Percentiles rank a stretch among this genome's conserved stretches.
phyloP scores from a whole-genome alignment of 768 basidiomycete genomes.

The Galerina marginata region DNA sequence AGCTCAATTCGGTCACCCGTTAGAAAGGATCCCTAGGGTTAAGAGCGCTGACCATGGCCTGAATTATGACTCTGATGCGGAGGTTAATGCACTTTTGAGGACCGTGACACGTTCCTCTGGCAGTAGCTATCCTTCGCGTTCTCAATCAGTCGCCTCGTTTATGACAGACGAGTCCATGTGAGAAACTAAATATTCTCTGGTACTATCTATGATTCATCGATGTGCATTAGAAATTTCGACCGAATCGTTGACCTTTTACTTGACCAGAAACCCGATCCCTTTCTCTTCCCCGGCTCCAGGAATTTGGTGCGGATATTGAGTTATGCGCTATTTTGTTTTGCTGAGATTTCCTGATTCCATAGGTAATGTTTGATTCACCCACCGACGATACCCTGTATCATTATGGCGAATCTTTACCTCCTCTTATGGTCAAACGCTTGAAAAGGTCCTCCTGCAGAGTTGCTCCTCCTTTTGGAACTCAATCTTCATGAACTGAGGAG shows the following conservation, averaged over 20 bases:
- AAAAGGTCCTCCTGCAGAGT: slow-evolving; percentile 41
- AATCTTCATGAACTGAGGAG: slow-evolving; percentile 50
- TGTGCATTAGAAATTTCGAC: slow-evolving; percentile 19
- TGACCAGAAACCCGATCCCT: slow-evolving; percentile 24
- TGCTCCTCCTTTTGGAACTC: slow-evolving; percentile 46
- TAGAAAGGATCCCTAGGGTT: slow-evolving; percentile 39
- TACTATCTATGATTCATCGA: neutral
- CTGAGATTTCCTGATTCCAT: slow-evolving; percentile 5
- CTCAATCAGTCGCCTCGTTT: slow-evolving; percentile 24
- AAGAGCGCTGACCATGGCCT: slow-evolving; percentile 31
- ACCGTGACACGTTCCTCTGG: slow-evolving; percentile 20
- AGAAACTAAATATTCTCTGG: neutral
- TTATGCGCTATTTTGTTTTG: neutral
- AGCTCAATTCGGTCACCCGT: slow-evolving; percentile 35
- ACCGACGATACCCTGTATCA: slow-evolving; percentile 14
- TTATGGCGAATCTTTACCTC: slow-evolving; percentile 17
- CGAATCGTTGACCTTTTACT: slow-evolving; percentile 28
- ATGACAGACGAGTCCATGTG: slow-evolving; percentile 19
- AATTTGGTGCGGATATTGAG: slow-evolving; percentile 22
- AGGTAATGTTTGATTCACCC: slow-evolving; percentile 39
- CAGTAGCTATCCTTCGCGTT: slow-evolving; percentile 18
- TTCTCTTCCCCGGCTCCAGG: slow-evolving; percentile 17
- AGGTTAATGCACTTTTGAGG: slow-evolving; percentile 26
- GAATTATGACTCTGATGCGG: slow-evolving; percentile 22
- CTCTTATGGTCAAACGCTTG: slow-evolving; percentile 48